Percentiles rank a stretch among this genome's conserved stretches.
phyloP scores from a whole-genome alignment of 1,284 basidiomycete species.

The Ganoderma boninense region DNA sequence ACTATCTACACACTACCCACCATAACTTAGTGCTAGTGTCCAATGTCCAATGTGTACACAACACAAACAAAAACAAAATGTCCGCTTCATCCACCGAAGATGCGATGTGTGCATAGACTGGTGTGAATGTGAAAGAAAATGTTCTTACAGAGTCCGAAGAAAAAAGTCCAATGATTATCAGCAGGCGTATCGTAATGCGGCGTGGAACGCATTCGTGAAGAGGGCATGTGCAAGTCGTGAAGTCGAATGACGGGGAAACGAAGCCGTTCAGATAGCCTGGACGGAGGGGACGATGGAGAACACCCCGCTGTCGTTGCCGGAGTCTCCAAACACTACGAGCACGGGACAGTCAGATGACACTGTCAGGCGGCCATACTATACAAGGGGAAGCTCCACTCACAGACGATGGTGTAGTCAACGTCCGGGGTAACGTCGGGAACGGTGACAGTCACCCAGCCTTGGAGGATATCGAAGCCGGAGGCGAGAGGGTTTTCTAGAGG shows the following conservation, averaged over 20 bases:
- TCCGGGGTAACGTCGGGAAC: slow-evolving; percentile 38
- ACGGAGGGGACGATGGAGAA: slow-evolving; percentile 38
- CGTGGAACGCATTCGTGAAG: slow-evolving; percentile 21
- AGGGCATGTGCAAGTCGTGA: slow-evolving; percentile 23
- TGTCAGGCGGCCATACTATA: too few species aligned
- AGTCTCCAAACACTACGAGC: slow-evolving; percentile 45
- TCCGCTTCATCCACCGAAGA: background rate
- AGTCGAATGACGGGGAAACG: background rate
- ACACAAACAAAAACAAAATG: slow-evolving; percentile 2
- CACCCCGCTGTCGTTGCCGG: slow-evolving; percentile 43
- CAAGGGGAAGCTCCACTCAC: slow-evolving; percentile 34
- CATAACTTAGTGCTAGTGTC: slow-evolving; percentile 2
- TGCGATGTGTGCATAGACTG: background rate
- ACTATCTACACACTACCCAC: slow-evolving; percentile 8
- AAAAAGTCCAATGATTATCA: slow-evolving; percentile 21
- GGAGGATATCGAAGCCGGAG: slow-evolving; percentile 49
- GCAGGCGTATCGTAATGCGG: slow-evolving; percentile 16
- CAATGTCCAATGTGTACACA: background rate
- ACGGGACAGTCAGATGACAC: slow-evolving; percentile 1
- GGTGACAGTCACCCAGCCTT: slow-evolving; percentile 46
- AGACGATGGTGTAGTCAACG: slow-evolving; percentile 42
- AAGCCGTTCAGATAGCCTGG: background rate
- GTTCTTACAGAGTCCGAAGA: slow-evolving; percentile 7
- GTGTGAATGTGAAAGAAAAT: background rate
- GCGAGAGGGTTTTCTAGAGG: slow-evolving; percentile 44